Percentiles rank a stretch among this genome's conserved stretches.
Conservation (phyloP, 78 protist genomes). For the Creolimax fragrantissima region DNA sequence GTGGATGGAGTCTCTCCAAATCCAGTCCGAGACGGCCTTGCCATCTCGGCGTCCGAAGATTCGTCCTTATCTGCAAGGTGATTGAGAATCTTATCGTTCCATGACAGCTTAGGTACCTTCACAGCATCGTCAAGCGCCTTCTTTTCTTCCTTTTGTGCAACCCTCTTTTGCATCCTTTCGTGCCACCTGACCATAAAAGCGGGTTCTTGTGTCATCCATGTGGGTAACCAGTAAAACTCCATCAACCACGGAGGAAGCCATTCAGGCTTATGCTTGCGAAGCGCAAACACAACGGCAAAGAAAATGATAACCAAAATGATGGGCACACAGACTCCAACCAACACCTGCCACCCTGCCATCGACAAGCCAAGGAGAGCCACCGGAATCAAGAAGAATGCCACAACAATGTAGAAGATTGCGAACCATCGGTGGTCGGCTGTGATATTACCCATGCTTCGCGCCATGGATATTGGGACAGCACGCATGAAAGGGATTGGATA, state of each 20-base stretch:
- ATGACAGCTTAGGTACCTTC: neutral
- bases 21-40: no score
- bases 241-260: neutral
- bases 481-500: constrained; percentile 16
- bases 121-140: neutral
- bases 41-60: no score
- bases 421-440: constrained; percentile 22
- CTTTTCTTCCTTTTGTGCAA: neutral
- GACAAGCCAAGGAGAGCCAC: neutral
- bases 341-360: constrained; percentile 27
- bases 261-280: neutral
- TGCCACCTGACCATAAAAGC: neutral
- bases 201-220: neutral
- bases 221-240: constrained; percentile 8
- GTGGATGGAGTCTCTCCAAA: no score
- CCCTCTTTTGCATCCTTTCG: neutral
- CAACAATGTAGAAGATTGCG: constrained; percentile 3
- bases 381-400: constrained; percentile 13
- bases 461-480: neutral
- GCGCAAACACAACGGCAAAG: neutral
- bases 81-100: neutral
- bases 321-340: neutral
- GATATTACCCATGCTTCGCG: constrained; percentile 18
- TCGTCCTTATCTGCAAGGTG: no score
- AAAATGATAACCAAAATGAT: neutral